Evolutionary conservation across 2,329 filamentous ascomycete genomes (phyloP), one percentile per base, ranked within the genome.

Genomic region (Hypoxylon sp.): DNA sequence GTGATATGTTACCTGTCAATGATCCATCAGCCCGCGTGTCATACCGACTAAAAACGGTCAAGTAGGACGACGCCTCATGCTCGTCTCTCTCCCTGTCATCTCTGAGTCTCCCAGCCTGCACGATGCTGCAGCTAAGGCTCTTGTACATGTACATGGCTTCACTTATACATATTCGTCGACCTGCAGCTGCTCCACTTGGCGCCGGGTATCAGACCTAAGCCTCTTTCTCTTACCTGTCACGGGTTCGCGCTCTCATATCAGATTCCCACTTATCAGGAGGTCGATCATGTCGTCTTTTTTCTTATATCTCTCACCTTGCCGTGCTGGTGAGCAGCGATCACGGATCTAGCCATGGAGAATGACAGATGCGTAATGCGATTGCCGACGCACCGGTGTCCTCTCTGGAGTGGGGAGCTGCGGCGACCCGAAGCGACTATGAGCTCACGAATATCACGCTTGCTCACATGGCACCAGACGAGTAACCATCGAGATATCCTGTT

Each of bases 61-160:
- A 63, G 67, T 67, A 67, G 60, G 55, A 70, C 68, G 58, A 59
- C 55, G 62, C 58, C 60, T 57, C 64, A 66, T 57, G 64, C 62
- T 11, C 64, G 65, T 65, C 65, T 55, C 54, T 53, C 55, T 58
- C 60, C 65, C 67, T n/a, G n/a, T n/a, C n/a, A n/a, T n/a, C n/a
- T n/a, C n/a, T n/a, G n/a, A n/a, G n/a, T n/a, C n/a, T n/a, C n/a
- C n/a, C n/a, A n/a, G n/a, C n/a, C n/a, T 71, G 70, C 69, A 70
- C 60, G 67, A 68, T 69, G 60, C 70, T 72, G 70, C 70, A 71
- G 69, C 70, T 67, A 68, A 70, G 68, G 62, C 55, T 48, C 62
- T 65, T 50, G 21, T 59, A 50, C 49, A 63, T 59, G 53, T 60
- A 57, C n/a, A n/a, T n/a, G n/a, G n/a, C n/a, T n/a, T n/a, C n/a